A percentile compares a stretch with the other conserved stretches of the same genome.
Conservation (phyloP, 169 alveolate genomes). For the Perkinsus olseni region DNA sequence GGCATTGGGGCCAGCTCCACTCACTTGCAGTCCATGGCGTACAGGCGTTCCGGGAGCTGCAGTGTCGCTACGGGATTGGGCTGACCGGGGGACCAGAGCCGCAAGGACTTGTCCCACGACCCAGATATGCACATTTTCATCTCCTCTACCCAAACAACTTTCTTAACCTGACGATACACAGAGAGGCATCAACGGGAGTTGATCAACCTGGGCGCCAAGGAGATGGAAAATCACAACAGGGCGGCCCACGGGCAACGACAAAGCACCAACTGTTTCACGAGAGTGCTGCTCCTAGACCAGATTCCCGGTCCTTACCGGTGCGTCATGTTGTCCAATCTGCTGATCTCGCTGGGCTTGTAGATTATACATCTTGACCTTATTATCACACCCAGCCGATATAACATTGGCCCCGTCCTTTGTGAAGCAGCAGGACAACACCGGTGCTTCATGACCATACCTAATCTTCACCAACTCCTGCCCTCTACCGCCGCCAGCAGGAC, state of each 20-base stretch:
- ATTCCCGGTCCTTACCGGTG: too few relatives aligned
- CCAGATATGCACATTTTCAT: slow-evolving; percentile 49
- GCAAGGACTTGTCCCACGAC: slow-evolving; percentile 45
- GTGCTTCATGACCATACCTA: slow-evolving; percentile 43
- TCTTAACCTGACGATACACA: slow-evolving; percentile 14
- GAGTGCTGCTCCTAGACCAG: too few relatives aligned
- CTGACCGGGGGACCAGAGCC: slow-evolving; percentile 33
- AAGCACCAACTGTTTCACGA: too few relatives aligned
- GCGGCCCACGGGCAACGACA: too few relatives aligned
- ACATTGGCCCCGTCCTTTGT: slow-evolving; percentile 43
- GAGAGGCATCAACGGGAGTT: not conserved
- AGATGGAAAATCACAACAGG: too few relatives aligned
- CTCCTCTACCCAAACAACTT: slow-evolving; percentile 43
- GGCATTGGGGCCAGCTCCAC: too few relatives aligned
- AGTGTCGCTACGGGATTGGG: slow-evolving; percentile 23
- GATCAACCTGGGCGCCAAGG: not conserved
- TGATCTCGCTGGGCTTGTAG: slow-evolving; percentile 29
- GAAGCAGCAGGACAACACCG: slow-evolving; percentile 43
- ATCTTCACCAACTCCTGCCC: not conserved
- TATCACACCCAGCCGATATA: slow-evolving; percentile 51
- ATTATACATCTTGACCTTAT: slow-evolving; percentile 31
- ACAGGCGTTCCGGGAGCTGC: slow-evolving; percentile 37
- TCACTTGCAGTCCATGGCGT: slow-evolving; percentile 45
- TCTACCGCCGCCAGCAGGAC: not conserved
- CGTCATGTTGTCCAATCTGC: slow-evolving; percentile 31